Base-by-base conservation (phyloP, 2,329 filamentous ascomycete genomes). In the Lasiodiplodia citricola region DNA sequence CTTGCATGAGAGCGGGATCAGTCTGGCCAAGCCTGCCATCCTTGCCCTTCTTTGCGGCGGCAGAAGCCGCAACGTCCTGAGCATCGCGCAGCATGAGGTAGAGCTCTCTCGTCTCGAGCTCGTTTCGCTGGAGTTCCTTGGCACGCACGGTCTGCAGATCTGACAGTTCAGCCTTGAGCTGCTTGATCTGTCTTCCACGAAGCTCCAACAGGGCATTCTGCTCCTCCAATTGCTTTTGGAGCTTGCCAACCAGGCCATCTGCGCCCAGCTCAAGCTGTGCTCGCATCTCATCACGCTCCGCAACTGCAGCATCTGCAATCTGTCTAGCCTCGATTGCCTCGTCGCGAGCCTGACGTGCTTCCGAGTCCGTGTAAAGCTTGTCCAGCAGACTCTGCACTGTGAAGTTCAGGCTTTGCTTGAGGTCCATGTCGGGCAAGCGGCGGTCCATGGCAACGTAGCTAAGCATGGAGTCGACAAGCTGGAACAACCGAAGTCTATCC, bases 361-460 rank as follows among this genome's bases (percentile, higher is more conserved):
- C 96, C 0, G 93, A 94, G 81, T 99, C 96, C 2, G 96, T 98
- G 78, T 98, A 96, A 65, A 99, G 86, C 82, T 96, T 97, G 83
- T 98, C 96, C 71, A 99, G 85, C 73, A 99, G 85, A 79, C 89
- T 97, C 82, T 98, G 96, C 11, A 99, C 96, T 0, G 95, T 97
- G 76, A 98, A 98, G 79, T 97, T 97, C 72, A 99, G 87, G 77
- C 94, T 97, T 80, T 98, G 95, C 83, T 97, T 97, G 70, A 99
- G 87, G 79, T 99, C 96, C 90, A 98, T 95, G 80, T 99, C 95
- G 50, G 96, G 96, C 72, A 98, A 82, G 71, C 96, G 88, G 76
- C 96, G 89, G 80, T 99, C 96, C 95, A 99, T 99, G 74, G 95
- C 95, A 71, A 99, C 95, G 80, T 98, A 98, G 80, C 94, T 97